Percentiles rank a stretch among this genome's conserved stretches.
phyloP scores from a whole-genome alignment of 306 rosid genomes.

The Prunus kanzakura region DNA sequence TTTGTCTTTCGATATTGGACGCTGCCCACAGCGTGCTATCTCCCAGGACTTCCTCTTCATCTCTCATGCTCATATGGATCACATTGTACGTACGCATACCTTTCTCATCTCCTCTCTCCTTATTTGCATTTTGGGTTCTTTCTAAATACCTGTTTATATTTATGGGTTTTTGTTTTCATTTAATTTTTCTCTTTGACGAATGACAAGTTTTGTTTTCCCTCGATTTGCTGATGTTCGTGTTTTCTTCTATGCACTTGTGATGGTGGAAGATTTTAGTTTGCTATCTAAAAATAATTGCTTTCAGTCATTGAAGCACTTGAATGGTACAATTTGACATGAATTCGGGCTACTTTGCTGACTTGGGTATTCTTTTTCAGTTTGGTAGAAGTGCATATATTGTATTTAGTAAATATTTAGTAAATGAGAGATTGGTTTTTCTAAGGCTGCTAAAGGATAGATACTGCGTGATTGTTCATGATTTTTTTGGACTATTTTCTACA shows the following conservation, averaged over 20 bases:
- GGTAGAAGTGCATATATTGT: neutral
- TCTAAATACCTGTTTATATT: neutral
- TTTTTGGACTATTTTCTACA: neutral
- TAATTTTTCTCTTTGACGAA: neutral
- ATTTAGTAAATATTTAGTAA: neutral
- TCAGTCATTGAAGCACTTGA: neutral
- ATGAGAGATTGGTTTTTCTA: neutral
- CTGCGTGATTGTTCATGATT: neutral
- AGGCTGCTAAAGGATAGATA: neutral
- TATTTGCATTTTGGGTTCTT: neutral
- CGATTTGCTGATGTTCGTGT: neutral
- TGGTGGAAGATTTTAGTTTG: neutral
- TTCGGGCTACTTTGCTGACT: neutral
- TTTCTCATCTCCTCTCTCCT: neutral
- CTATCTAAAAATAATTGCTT: neutral
- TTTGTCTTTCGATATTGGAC: slow-evolving; percentile 84
- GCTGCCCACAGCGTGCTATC: slow-evolving; percentile 89
- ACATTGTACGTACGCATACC: slow-evolving; percentile 68
- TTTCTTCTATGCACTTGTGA: neutral
- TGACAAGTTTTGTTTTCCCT: neutral
- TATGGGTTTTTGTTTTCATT: neutral
- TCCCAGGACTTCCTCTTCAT: slow-evolving; percentile 70
- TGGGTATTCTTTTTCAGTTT: neutral
- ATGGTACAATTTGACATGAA: neutral
- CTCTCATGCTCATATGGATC: slow-evolving; percentile 98